Conservation (phyloP, 768 basidiomycete genomes). For the Boletus insuetus region DNA sequence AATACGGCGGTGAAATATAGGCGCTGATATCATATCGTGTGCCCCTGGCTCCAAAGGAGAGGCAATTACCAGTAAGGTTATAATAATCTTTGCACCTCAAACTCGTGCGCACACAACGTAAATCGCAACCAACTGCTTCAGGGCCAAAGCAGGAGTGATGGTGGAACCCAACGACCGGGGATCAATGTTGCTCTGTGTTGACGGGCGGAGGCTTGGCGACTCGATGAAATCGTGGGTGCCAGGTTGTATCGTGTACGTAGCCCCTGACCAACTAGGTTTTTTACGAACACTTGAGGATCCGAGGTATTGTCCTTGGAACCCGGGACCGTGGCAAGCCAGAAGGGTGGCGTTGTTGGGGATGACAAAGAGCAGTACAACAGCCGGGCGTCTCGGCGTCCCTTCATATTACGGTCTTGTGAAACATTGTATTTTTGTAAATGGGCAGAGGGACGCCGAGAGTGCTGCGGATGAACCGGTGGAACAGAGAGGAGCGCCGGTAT, state of each 20-base stretch:
- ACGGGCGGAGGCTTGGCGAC: slow-evolving; percentile 6
- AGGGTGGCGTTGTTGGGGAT: not conserved
- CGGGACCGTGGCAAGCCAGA: not conserved
- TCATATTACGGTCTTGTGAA: not conserved
- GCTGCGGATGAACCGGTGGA: not conserved
- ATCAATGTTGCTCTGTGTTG: not conserved
- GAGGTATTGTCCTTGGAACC: not conserved
- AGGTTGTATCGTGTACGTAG: not conserved
- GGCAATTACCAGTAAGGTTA: not conserved
- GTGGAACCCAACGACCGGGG: not conserved
- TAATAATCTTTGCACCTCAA: not conserved
- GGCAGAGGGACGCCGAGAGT: not conserved
- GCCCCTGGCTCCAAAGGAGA: slow-evolving; percentile 1
- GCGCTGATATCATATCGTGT: not conserved
- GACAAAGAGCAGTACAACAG: not conserved
- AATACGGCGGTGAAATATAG: not conserved
- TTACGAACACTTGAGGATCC: not conserved
- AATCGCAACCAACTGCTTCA: slow-evolving; percentile 19
- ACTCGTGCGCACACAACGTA: slow-evolving; percentile 16
- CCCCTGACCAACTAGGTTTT: not conserved
- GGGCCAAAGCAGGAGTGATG: slow-evolving; percentile 1
- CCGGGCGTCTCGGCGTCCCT: not conserved
- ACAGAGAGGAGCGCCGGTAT: no score
- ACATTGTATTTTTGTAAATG: not conserved
- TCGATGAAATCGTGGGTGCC: no score